phyloP scores from a whole-genome alignment of 2,329 filamentous ascomycete species.

The Thyridium curvatum region DNA sequence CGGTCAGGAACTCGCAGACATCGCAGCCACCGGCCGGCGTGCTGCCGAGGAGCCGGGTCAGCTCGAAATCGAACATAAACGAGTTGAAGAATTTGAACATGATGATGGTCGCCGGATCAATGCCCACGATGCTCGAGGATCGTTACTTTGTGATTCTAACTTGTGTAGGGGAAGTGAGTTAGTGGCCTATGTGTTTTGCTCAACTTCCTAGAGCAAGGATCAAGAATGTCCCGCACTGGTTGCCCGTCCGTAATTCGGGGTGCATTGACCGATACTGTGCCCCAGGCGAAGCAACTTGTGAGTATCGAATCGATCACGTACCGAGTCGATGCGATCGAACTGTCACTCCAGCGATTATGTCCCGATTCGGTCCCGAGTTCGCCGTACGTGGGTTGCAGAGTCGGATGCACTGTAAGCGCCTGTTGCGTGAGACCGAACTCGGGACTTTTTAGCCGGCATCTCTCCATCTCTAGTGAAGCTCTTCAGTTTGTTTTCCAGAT shows the following conservation, averaged over 20 bases:
- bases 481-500: background rate
- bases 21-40: constrained; percentile 19
- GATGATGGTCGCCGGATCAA: background rate
- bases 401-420: background rate
- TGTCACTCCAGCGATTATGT: background rate
- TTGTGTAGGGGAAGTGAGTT: no score
- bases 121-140: no score
- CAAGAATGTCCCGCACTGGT: no score
- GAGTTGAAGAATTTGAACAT: constrained; percentile 13
- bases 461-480: background rate
- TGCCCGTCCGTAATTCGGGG: no score
- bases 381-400: background rate
- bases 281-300: background rate
- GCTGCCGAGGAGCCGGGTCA: constrained; percentile 19
- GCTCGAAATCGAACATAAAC: constrained; percentile 24
- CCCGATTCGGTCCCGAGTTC: constrained; percentile 1
- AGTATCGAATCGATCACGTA: background rate
- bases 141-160: no score
- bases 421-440: background rate
- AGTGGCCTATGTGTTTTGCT: no score
- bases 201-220: no score
- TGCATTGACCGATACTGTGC: background rate
- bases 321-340: background rate
- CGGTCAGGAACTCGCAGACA: constrained; percentile 21
- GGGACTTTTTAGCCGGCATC: background rate